phyloP scores from a whole-genome alignment of 2,329 filamentous ascomycete species.

The Arthrobotrys pseudoclavata region DNA sequence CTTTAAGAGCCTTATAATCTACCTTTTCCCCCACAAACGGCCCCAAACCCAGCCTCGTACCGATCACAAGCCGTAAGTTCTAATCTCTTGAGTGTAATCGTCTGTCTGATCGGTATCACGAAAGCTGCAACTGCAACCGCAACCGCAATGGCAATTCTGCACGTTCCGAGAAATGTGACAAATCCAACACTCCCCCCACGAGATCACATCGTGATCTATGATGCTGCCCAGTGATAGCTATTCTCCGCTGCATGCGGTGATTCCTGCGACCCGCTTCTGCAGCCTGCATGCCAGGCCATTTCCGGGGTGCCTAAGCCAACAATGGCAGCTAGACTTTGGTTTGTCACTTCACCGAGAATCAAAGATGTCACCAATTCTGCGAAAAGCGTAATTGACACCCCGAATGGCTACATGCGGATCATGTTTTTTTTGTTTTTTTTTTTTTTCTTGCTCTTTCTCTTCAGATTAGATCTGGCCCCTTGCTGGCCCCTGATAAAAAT shows the following conservation, averaged over 20 bases:
- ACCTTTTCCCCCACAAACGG: neutral
- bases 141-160: slow-evolving; percentile 10
- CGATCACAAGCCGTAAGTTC: slow-evolving; percentile 34
- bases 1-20: neutral
- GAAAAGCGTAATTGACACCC: slow-evolving; percentile 3
- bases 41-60: slow-evolving; percentile 12
- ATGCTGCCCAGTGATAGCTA: slow-evolving; percentile 36
- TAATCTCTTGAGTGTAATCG: neutral
- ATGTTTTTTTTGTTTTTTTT: neutral
- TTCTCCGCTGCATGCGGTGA: slow-evolving; percentile 48
- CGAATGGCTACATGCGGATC: slow-evolving; percentile 6
- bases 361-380: slow-evolving; percentile 27
- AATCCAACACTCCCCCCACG: slow-evolving; percentile 22
- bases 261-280: slow-evolving; percentile 31
- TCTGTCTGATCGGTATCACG: neutral
- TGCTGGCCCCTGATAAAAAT: slow-evolving; percentile 11
- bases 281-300: slow-evolving; percentile 46
- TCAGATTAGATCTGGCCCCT: slow-evolving; percentile 27
- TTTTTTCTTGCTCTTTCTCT: neutral
- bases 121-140: neutral
- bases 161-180: slow-evolving; percentile 29
- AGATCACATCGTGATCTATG: slow-evolving; percentile 9
- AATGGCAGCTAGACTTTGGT: slow-evolving; percentile 42
- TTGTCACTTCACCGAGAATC: slow-evolving; percentile 23
- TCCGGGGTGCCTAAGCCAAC: slow-evolving; percentile 34